These are phyloP conservation scores for Penicillium bovifimosum DNA, from an alignment of 495 filamentous ascomycete species.

Conservation along the genomic window DNA sequence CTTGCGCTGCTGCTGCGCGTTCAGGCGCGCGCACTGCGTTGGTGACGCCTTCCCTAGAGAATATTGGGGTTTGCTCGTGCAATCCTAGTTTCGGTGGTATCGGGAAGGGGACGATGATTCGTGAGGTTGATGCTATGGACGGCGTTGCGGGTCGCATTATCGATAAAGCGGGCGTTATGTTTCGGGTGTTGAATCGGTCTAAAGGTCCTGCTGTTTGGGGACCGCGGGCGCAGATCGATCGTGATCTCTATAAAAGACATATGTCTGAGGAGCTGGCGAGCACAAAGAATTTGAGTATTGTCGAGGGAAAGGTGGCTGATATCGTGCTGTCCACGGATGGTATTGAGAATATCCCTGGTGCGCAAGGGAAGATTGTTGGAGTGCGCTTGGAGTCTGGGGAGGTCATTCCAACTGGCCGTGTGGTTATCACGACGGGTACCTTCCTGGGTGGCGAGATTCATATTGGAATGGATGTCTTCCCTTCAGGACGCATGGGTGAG, in stretches of 20 bases:
- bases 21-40: constrained; percentile 85
- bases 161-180: constrained; percentile 91
- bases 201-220: constrained; percentile 98
- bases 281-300: constrained; percentile 70
- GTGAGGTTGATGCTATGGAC: constrained; percentile 93
- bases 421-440: constrained; percentile 93
- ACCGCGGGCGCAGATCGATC: constrained; percentile 92
- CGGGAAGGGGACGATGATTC: constrained; percentile 95
- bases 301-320: constrained; percentile 87
- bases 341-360: constrained; percentile 39
- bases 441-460: constrained; percentile 97
- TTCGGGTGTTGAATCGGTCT: constrained; percentile 76
- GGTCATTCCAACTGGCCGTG: constrained; percentile 69
- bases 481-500: constrained; percentile 89
- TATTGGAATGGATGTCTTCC: constrained; percentile 77
- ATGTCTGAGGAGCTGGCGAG: constrained; percentile 82
- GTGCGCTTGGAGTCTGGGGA: constrained; percentile 87
- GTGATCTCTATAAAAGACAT: constrained; percentile 79
- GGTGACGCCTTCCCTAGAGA: constrained; percentile 78
- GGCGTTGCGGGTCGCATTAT: constrained; percentile 84
- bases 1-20: constrained; percentile 87
- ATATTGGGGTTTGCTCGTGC: constrained; percentile 94
- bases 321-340: constrained; percentile 62
- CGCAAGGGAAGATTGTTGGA: constrained; percentile 73
- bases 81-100: constrained; percentile 98